Evolutionary conservation across 2,329 filamentous ascomycete species (phyloP), one percentile per base, ranked within the genome.

Genomic region (Epichloe scottii): DNA sequence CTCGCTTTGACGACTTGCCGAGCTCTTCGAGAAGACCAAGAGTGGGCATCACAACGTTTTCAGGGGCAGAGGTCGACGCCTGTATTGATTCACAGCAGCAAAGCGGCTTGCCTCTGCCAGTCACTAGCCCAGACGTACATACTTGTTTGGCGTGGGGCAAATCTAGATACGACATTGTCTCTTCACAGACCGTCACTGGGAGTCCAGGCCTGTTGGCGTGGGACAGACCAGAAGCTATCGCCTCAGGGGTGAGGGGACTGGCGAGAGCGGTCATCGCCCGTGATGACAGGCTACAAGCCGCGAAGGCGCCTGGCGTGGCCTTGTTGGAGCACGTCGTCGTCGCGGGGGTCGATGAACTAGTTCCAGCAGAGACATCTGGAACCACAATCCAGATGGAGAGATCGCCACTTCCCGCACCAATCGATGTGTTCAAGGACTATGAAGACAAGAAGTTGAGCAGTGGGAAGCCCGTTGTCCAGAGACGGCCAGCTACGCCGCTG

Each of bases 111-210:
- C 51, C 38, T 39, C 51, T 56, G n/a, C 62, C 64, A 4, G 55
- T 53, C 4, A 60, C 61, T 1, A 55, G 58, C 2, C 57, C 56
- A 12, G 55, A 54, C 4, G 44, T 56, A 1, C 76, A 77, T 52
- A 63, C 65, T 1, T 77, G 73, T 45, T 73, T 75, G 1, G 65
- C 63, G n/a, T 78, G 75, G 75, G 75, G 67, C 0, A 69, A 65
- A 8, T 53, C 64, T 14, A 63, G 62, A 6, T 77, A 72, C 53
- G 60, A 70, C 12, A 68, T 77, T 2, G 56, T 76, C 1, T 63
- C 70, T 51, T 62, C 66, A 17, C 66, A 66, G 46, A 67, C 73
- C 33, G 64, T 64, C 0, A 12, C 58, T 5, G 73, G 72, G 2
- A 62, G 61, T 4, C 63, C 71, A 0, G 73, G 74, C 0, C 62